Percentiles rank a stretch among this genome's conserved stretches.
Conservation (phyloP, 2,329 filamentous ascomycete species). For the Fusarium guadeloupense region DNA sequence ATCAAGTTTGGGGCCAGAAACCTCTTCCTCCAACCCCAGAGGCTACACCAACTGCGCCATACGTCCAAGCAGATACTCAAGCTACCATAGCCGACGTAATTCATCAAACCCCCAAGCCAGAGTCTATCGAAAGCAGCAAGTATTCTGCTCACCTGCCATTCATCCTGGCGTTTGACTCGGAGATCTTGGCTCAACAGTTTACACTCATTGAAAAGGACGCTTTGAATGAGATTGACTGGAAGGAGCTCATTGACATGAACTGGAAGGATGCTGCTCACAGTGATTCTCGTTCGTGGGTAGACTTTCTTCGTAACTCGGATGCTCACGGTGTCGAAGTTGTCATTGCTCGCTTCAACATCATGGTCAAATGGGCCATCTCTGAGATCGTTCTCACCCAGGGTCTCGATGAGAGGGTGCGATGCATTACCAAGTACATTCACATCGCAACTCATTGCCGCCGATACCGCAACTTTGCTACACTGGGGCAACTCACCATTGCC, state of each 20-base stretch:
- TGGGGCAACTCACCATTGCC: slow-evolving; percentile 82
- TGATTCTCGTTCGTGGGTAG: slow-evolving; percentile 80
- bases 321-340: slow-evolving; percentile 83
- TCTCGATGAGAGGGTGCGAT: slow-evolving; percentile 76
- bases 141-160: slow-evolving; percentile 76
- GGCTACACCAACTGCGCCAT: slow-evolving; percentile 56
- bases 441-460: slow-evolving; percentile 79
- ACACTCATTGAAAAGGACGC: slow-evolving; percentile 88
- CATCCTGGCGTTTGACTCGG: slow-evolving; percentile 81
- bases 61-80: slow-evolving; percentile 44
- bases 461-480: slow-evolving; percentile 84
- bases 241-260: slow-evolving; percentile 82
- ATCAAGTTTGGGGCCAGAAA: slow-evolving; percentile 39
- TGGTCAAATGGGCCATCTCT: slow-evolving; percentile 87
- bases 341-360: slow-evolving; percentile 86
- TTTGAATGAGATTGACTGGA: slow-evolving; percentile 87
- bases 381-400: slow-evolving; percentile 79
- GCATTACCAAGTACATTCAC: slow-evolving; percentile 83
- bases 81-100: slow-evolving; percentile 50
- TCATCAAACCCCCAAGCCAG: slow-evolving; percentile 48
- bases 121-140: slow-evolving; percentile 47
- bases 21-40: slow-evolving; percentile 56
- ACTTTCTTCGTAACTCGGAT: slow-evolving; percentile 77
- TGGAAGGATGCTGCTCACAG: slow-evolving; percentile 77
- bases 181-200: slow-evolving; percentile 82